Evolutionary conservation across 495 filamentous ascomycete species (phyloP), one percentile per base, ranked within the genome.

Genomic region (Podospora sp.): DNA sequence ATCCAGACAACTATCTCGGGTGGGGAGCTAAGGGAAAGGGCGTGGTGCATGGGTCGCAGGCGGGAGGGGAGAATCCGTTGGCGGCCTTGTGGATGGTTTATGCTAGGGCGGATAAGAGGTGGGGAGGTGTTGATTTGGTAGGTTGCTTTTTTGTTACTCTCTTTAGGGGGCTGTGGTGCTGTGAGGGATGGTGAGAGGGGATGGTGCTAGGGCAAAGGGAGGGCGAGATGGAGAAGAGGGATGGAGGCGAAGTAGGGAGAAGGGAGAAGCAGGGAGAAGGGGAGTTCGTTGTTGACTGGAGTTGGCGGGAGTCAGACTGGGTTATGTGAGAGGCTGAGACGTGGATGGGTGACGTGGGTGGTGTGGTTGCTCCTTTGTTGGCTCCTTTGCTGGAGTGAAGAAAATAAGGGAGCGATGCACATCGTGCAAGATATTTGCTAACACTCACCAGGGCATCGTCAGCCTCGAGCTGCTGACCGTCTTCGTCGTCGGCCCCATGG

Each of bases 21-120:
- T 33, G 29, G 29, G 29, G 29, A 33, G 29, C 29, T 3, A 33
- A 33, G 29, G 72, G 58, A 29, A 75, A 57, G 3, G 84, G 88
- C 63, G 81, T 87, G 35, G 71, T 90, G 64, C 96, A 94, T 71
- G 94, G 94, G 26, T 83, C 90, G 8, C 84, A 84, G 27, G 91
- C 93, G 72, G 90, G 87, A 1, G 81, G 82, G 5, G 72, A 73
- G 33, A 80, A 83, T n/a, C 85, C 88, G 52, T 82, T 88, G 62
- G 88, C 88, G 8, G 81, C 84, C 55, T 79, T 97, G 61, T 97
- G 94, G 94, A 90, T 92, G 83, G 93, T 96, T 74, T 98, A 98
- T 77, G 93, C 90, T 18, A 88, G 90, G 78, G 94, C 94, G 1
- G 94, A 98, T 73, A 77, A 75, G 65, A 81, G 94, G 66, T 98